Evolutionary conservation across 495 filamentous ascomycete species (phyloP).

Genomic region (Mycothermus thermophilus): DNA sequence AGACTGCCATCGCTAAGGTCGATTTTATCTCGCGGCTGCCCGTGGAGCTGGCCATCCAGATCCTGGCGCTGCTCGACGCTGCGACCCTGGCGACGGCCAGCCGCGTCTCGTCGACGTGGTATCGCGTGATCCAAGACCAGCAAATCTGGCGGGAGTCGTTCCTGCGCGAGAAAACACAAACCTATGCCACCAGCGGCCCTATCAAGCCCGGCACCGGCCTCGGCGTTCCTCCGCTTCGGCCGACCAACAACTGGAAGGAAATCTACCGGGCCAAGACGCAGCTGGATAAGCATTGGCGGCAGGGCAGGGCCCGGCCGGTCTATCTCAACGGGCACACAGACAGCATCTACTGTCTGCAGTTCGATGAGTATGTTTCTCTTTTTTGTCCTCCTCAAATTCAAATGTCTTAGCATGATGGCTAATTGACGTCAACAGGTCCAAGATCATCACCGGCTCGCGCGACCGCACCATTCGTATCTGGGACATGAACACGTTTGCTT

Average conservation of each 20-base stretch:
- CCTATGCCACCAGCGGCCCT: slow-evolving; percentile 36
- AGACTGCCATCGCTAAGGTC: slow-evolving; percentile 25
- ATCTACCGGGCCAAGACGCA: slow-evolving; percentile 64
- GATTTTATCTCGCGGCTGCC: slow-evolving; percentile 61
- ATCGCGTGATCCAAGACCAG: slow-evolving; percentile 42
- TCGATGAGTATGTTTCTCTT: slow-evolving; percentile 63
- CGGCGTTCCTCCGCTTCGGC: slow-evolving; percentile 35
- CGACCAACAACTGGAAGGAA: slow-evolving; percentile 63
- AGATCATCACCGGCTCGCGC: slow-evolving; percentile 92
- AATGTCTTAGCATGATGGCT: slow-evolving; percentile 10
- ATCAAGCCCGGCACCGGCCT: slow-evolving; percentile 32
- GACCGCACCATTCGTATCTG: slow-evolving; percentile 91
- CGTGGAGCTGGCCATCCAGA: slow-evolving; percentile 54
- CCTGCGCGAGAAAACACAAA: slow-evolving; percentile 44
- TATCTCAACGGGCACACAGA: slow-evolving; percentile 87
- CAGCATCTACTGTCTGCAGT: slow-evolving; percentile 94
- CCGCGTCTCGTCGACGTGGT: slow-evolving; percentile 52
- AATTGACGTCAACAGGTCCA: slow-evolving; percentile 57
- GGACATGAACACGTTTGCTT: slow-evolving; percentile 77
- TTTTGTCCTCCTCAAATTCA: neutral
- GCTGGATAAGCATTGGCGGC: slow-evolving; percentile 65
- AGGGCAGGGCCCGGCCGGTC: slow-evolving; percentile 61
- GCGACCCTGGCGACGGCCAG: slow-evolving; percentile 46
- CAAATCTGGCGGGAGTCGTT: slow-evolving; percentile 74
- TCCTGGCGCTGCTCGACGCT: slow-evolving; percentile 58